Evolutionary conservation across 306 rosid genomes (phyloP), one percentile per base, ranked within the genome.

Genomic region (Gleditsia sinensis): DNA sequence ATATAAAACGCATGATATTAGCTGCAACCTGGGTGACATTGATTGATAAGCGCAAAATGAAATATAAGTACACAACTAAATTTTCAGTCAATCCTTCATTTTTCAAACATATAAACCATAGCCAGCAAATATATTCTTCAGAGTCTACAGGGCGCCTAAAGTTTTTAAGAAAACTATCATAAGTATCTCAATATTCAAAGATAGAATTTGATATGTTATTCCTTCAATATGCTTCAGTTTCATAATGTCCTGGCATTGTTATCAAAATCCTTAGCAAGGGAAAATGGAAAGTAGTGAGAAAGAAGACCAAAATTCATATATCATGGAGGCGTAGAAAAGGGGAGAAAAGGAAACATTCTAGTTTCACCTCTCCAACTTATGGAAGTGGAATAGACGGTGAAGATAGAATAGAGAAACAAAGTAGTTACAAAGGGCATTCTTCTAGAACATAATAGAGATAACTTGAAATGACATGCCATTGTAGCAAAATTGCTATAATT

Each of bases 281-380:
- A 43, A 57, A 17, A 64, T 33, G 40, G 42, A 79, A 66, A 67
- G 45, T 13, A 79, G 49, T 8, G 9, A 42, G 2, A 24, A 34
- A 39, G 55, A 57, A 68, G 34, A 27, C 56, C 57, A 30, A 57
- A 49, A 36, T 25, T 49, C 46, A 50, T n/a, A n/a, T n/a, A n/a
- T n/a, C n/a, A n/a, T n/a, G n/a, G n/a, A n/a, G n/a, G n/a, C n/a
- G n/a, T n/a, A n/a, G n/a, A n/a, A 54, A 56, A 27, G 16, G 50
- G 55, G 37, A 28, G 19, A 50, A 48, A 60, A 24, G 57, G 49
- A 61, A 36, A 60, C 21, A 70, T 10, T 27, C 7, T 2, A 19
- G 4, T 23, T 48, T 21, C 28, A 9, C 65, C 71, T 61, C 21
- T 39, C 64, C 62, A 60, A 8, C 12, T 9, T 13, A 69, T 25